phyloP scores from a whole-genome alignment of 2,329 filamentous ascomycete genomes.

The Colletotrichum sidae region DNA sequence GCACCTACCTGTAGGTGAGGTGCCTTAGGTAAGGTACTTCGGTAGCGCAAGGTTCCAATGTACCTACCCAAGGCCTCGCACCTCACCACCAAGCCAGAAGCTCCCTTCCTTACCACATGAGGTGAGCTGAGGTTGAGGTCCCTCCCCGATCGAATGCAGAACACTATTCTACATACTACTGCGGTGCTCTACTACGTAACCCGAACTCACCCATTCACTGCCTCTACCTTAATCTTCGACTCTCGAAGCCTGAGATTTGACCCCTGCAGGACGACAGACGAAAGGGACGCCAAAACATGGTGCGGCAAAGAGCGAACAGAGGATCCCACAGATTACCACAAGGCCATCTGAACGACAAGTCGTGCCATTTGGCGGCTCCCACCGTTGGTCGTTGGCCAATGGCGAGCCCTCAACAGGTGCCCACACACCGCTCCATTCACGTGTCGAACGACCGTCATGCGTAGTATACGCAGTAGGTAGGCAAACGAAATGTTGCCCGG shows the following conservation, averaged over 20 bases:
- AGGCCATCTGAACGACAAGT: slow-evolving; percentile 37
- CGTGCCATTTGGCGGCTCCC: slow-evolving; percentile 33
- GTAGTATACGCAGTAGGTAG: slow-evolving; percentile 9
- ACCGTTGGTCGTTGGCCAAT: slow-evolving; percentile 28
- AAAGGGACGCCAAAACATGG: not conserved
- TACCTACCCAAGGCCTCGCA: not conserved
- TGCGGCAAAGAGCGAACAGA: slow-evolving; percentile 11
- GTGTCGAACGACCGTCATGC: slow-evolving; percentile 37
- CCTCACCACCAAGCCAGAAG: no score
- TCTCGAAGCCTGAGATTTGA: not conserved
- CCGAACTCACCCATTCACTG: no score
- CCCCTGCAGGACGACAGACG: not conserved
- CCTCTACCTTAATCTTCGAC: not conserved
- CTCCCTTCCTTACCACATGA: no score
- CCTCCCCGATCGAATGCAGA: no score
- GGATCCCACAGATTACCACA: slow-evolving; percentile 31
- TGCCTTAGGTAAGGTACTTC: not conserved
- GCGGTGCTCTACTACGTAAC: no score
- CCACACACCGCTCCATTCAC: slow-evolving; percentile 37
- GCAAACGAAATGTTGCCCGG: not conserved
- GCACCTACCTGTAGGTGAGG: not conserved
- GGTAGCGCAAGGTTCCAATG: not conserved
- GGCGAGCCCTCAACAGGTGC: slow-evolving; percentile 15
- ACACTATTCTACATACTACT: no score
- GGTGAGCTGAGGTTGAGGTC: no score